Evolutionary conservation across 2,329 filamentous ascomycete genomes (phyloP), one percentile per base, ranked within the genome.

Genomic region (Teratosphaeria pseudoeucalypti): DNA sequence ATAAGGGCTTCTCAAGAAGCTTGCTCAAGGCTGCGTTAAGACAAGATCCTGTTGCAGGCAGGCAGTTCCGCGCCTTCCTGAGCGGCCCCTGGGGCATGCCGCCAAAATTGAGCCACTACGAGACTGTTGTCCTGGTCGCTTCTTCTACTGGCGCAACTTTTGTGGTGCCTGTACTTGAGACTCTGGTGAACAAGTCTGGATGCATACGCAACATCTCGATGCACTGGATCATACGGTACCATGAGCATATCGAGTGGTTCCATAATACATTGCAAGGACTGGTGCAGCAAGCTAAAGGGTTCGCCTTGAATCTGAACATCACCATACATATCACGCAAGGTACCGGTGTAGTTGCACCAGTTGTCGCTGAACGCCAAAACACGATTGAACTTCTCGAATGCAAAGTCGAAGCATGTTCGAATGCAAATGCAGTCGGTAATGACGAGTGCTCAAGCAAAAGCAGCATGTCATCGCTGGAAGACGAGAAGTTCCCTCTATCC

Each of bases 61-160:
- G 61, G 32, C 59, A 58, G 14, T 64, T 63, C 23, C 58, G 67
- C 12, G 64, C 66, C 9, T 66, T 70, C 37, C 58, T 71, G 9
- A 68, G 63, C 27, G 68, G 69, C 6, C 69, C 69, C 2, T 71
- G 68, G 68, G 69, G 69, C 43, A 62, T 61, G 34, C 68, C 69
- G 11, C 69, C 69, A 6, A 59, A 66, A 1, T 71, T 85, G 16
- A 75, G 77, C 26, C 82, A 85, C 64, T 86, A 85, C 61, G 83
- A 86, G 61, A 84, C 78, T 58, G 76, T 85, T 2, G 73, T 86
- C 0, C 70, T 87, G 0, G 72, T 86, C 9, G 82, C 83, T 7
- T 82, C 82, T 26, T 81, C 81, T 19, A 85, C 81, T 54, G 85
- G 85, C 2, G 80, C 80, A 27, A 82, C 82, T 0, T 86, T 83